These are phyloP conservation scores for Blepharisma japonicum DNA, from an alignment of 73 alveolate genomes.

Conservation along the genomic window DNA sequence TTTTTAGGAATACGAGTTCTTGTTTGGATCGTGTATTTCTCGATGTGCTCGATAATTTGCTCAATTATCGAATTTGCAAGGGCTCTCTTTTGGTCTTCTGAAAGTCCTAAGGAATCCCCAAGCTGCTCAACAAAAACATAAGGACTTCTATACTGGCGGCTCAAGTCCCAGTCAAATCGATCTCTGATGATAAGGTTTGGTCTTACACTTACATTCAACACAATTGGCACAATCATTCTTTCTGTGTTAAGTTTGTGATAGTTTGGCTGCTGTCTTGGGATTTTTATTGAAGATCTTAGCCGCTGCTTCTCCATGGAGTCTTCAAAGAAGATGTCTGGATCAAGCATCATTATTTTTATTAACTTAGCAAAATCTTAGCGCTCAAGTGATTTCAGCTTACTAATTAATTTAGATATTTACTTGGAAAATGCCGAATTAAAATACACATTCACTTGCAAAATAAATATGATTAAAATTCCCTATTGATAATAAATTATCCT, in stretches of 20 bases:
- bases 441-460: too few relatives aligned
- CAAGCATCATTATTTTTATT: conserved; percentile 21
- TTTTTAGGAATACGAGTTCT: conserved; percentile 21
- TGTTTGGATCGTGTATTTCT: conserved; percentile 16
- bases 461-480: too few relatives aligned
- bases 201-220: conserved; percentile 22
- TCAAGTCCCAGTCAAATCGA: conserved; percentile 29
- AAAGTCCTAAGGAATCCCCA: not conserved
- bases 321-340: conserved; percentile 29
- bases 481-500: too few relatives aligned
- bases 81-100: not conserved
- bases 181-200: conserved; percentile 31
- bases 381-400: too few relatives aligned
- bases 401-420: too few relatives aligned
- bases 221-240: conserved; percentile 32
- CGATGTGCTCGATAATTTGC: conserved; percentile 31
- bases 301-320: conserved; percentile 27
- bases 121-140: not conserved
- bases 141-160: conserved; percentile 29
- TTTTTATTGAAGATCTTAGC: not conserved
- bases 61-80: conserved; percentile 15
- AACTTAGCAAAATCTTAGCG: too few relatives aligned
- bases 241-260: conserved; percentile 25
- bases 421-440: too few relatives aligned
- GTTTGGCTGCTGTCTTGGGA: conserved; percentile 35